Evolutionary conservation across 495 filamentous ascomycete genomes (phyloP).

Genomic region (Margaritispora aquatica): DNA sequence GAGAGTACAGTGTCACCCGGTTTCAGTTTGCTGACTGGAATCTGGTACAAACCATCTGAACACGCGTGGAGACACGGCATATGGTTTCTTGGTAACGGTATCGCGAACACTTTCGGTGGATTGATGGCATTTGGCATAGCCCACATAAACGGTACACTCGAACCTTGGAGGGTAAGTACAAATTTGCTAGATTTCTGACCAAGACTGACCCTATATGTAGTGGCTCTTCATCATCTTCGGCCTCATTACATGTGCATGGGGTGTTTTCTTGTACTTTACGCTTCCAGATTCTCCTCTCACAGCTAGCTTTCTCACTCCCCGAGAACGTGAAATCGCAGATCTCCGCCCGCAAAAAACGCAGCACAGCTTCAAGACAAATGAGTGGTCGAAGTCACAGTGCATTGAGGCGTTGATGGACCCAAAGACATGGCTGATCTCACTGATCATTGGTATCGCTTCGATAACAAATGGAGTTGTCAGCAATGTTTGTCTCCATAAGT

Average conservation of each 20-base stretch:
- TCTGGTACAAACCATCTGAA: constrained; percentile 57
- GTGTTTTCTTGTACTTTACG: constrained; percentile 22
- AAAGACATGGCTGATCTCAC: background rate
- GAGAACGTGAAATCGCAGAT: constrained; percentile 28
- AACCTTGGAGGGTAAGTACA: background rate
- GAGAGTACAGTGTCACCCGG: constrained; percentile 55
- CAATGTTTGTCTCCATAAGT: background rate
- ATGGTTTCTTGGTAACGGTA: constrained; percentile 32
- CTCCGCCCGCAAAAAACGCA: constrained; percentile 16
- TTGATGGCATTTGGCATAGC: constrained; percentile 26
- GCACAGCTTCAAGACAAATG: constrained; percentile 2
- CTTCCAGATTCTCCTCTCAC: constrained; percentile 27
- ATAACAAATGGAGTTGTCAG: background rate
- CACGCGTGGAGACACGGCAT: constrained; percentile 40
- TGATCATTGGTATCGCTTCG: background rate
- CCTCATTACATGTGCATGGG: constrained; percentile 24
- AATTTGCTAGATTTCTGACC: background rate
- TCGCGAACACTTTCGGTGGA: constrained; percentile 40
- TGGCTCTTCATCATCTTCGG: constrained; percentile 34
- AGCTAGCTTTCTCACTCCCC: constrained; percentile 24
- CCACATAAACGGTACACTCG: background rate
- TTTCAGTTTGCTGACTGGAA: constrained; percentile 52
- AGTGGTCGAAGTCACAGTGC: background rate
- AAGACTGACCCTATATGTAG: no score
- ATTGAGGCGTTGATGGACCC: background rate